A percentile compares a stretch with the other conserved stretches of the same genome.
Evolutionary conservation across 352 stramenopile species (phyloP).

Genomic region (Globisporangium spiculum): DNA sequence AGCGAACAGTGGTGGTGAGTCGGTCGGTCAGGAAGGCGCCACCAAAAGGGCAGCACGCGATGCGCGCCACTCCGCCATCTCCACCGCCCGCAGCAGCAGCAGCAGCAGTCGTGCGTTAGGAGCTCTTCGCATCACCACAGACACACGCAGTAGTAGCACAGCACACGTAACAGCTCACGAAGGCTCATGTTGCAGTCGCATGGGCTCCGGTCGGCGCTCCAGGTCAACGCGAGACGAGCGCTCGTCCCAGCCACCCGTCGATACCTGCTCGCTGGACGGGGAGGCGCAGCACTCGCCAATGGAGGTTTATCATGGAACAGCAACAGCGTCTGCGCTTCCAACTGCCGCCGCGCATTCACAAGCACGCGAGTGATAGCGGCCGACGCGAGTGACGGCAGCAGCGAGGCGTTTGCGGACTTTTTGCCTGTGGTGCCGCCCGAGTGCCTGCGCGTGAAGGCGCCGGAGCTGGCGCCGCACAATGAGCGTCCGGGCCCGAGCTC

Average conservation of each 20-base stretch:
- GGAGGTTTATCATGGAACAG: not conserved
- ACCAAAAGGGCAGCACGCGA: not conserved
- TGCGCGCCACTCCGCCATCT: slow-evolving; percentile 7
- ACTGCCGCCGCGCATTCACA: slow-evolving; percentile 1
- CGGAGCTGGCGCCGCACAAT: slow-evolving; percentile 17
- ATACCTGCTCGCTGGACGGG: not conserved
- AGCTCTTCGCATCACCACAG: not conserved
- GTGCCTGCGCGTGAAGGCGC: slow-evolving; percentile 66
- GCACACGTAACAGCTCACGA: not conserved
- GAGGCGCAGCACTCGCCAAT: not conserved
- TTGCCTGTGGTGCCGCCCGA: slow-evolving; percentile 72
- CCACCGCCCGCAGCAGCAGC: not conserved
- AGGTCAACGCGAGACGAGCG: not conserved
- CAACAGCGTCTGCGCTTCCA: not conserved
- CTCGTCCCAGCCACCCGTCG: slow-evolving; percentile 11
- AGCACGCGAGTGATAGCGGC: slow-evolving; percentile 1
- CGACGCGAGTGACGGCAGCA: not conserved
- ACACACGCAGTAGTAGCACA: not conserved
- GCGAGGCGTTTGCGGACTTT: slow-evolving; percentile 44
- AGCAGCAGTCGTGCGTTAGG: not conserved
- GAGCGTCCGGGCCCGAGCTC: slow-evolving; percentile 43
- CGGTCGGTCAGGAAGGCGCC: slow-evolving; percentile 4
- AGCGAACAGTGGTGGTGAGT: not conserved
- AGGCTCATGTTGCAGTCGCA: slow-evolving; percentile 11
- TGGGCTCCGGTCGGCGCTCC: slow-evolving; percentile 12